Evolutionary conservation across 2,329 filamentous ascomycete genomes (phyloP).

Genomic region (Bimuria novae-zelandiae): DNA sequence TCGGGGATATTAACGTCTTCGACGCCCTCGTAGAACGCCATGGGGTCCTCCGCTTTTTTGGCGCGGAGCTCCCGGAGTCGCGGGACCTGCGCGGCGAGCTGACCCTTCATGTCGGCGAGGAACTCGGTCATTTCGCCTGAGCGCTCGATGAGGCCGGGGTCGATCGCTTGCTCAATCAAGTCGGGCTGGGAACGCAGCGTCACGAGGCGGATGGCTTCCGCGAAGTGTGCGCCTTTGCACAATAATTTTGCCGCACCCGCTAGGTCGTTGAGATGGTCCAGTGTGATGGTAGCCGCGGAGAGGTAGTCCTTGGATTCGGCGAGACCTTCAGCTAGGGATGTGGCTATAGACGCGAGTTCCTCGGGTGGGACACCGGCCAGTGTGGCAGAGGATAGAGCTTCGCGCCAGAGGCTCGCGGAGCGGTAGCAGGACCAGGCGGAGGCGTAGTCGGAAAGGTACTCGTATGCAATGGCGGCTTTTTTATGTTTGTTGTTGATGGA

Average conservation of each 20-base stretch:
- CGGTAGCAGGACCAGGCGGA: conserved; percentile 84
- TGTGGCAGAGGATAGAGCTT: conserved; percentile 80
- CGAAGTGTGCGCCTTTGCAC: conserved; percentile 86
- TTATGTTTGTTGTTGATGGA: conserved; percentile 75
- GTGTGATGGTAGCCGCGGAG: conserved; percentile 76
- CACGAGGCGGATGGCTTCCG: conserved; percentile 82
- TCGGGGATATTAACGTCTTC: conserved; percentile 74
- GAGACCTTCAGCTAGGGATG: conserved; percentile 74
- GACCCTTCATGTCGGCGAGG: conserved; percentile 87
- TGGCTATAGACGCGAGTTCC: conserved; percentile 71
- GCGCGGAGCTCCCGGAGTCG: conserved; percentile 80
- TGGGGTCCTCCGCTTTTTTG: conserved; percentile 81
- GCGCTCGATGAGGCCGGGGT: conserved; percentile 78
- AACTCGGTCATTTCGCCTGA: conserved; percentile 85
- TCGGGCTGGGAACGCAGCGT: conserved; percentile 63
- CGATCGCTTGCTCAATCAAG: conserved; percentile 71
- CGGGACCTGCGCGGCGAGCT: conserved; percentile 83
- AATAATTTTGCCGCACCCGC: conserved; percentile 73
- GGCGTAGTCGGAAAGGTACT: conserved; percentile 75
- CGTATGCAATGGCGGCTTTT: conserved; percentile 88
- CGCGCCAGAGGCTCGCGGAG: conserved; percentile 85
- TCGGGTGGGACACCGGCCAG: conserved; percentile 62
- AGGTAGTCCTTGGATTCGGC: conserved; percentile 83
- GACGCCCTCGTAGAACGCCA: conserved; percentile 83
- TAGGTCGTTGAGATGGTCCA: conserved; percentile 78